phyloP scores from a whole-genome alignment of 192 early-diverging fungal species.

The Rhizophlyctis rosea region DNA sequence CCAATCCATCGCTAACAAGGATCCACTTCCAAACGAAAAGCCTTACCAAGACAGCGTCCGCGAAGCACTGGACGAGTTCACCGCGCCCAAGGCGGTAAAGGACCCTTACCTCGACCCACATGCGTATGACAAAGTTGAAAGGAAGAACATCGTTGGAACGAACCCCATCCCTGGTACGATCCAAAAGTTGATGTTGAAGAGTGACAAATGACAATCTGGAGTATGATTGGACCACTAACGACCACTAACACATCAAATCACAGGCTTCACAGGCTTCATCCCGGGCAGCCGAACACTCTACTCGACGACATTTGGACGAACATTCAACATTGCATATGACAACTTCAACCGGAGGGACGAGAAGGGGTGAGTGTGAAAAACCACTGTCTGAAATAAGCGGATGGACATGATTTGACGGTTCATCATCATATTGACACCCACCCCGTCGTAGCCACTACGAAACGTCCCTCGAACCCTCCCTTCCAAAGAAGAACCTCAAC shows the following conservation, averaged over 20 bases:
- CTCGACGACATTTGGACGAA: constrained; percentile 48
- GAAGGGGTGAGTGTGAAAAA: constrained; percentile 2
- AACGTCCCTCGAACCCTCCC: constrained; percentile 12
- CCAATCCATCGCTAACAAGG: not conserved
- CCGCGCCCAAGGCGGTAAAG: constrained; percentile 17
- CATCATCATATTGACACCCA: not conserved
- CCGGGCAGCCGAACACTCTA: constrained; percentile 45
- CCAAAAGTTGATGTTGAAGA: not conserved
- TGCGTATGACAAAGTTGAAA: too few species aligned
- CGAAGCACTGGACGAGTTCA: constrained; percentile 53
- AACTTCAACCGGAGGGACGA: constrained; percentile 44
- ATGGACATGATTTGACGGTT: not conserved
- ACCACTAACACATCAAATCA: too few species aligned
- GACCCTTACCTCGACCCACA: constrained; percentile 36
- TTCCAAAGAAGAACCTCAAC: constrained; percentile 40
- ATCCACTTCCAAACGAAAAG: constrained; percentile 15
- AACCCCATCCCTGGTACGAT: constrained; percentile 46
- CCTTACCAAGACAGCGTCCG: constrained; percentile 52
- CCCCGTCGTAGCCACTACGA: constrained; percentile 5
- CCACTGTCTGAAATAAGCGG: not conserved
- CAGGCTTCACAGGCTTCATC: constrained; percentile 56
- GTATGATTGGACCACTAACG: too few species aligned
- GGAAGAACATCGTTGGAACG: too few species aligned
- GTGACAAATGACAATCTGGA: too few species aligned
- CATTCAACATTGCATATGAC: constrained; percentile 48